A percentile compares a stretch with the other conserved stretches of the same genome.
phyloP scores from a whole-genome alignment of 2,329 filamentous ascomycete genomes.

The Ilyonectria sp. region DNA sequence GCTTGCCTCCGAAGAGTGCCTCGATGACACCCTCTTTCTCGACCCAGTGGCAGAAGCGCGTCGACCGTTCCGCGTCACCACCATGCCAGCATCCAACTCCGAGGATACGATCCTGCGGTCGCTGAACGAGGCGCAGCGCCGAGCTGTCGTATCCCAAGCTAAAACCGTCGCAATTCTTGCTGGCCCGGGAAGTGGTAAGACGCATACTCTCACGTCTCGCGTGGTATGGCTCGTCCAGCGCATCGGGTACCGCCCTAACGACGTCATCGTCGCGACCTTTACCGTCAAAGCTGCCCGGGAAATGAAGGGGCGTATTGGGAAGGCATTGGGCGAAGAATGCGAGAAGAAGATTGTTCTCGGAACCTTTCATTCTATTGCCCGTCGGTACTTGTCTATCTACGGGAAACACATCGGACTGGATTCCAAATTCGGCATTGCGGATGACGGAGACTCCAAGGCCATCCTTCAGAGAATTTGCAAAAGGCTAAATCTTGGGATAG shows the following conservation, averaged over 20 bases:
- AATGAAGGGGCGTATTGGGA: constrained; percentile 91
- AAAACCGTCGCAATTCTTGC: constrained; percentile 77
- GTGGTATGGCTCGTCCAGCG: constrained; percentile 89
- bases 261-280: constrained; percentile 96
- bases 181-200: constrained; percentile 85
- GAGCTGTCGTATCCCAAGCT: constrained; percentile 68
- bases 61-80: constrained; percentile 41
- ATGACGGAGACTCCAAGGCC: constrained; percentile 83
- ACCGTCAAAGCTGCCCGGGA: constrained; percentile 95
- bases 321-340: constrained; percentile 82
- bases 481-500: constrained; percentile 76
- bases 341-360: constrained; percentile 87
- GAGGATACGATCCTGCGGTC: constrained; percentile 60
- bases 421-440: constrained; percentile 91
- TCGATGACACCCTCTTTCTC: constrained; percentile 31
- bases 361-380: constrained; percentile 94
- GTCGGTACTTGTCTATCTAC: constrained; percentile 87
- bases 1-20: constrained; percentile 14
- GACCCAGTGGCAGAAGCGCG: constrained; percentile 34
- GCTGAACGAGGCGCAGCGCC: constrained; percentile 69
- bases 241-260: constrained; percentile 81
- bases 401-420: constrained; percentile 86
- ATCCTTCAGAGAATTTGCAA: constrained; percentile 90
- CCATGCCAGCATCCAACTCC: constrained; percentile 46
- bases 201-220: constrained; percentile 92